These are phyloP conservation scores for Artemisia annua DNA, from an alignment of 129 eudicot species.

Conservation along the genomic window DNA sequence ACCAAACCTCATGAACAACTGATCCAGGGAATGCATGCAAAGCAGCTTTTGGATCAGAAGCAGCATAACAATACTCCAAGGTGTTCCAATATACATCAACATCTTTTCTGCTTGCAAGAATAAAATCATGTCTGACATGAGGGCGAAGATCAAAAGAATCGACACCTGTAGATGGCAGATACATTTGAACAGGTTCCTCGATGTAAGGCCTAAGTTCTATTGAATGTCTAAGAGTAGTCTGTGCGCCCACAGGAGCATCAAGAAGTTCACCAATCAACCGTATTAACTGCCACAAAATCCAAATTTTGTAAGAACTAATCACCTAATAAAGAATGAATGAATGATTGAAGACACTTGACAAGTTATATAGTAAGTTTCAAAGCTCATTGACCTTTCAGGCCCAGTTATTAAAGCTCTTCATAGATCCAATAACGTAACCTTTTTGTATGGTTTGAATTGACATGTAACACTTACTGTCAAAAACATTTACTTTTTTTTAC, in stretches of 20 bases:
- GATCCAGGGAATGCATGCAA: constrained; percentile 92
- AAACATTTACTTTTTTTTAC: neutral
- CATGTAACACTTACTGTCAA: neutral
- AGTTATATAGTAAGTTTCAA: no score
- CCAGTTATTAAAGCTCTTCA: neutral
- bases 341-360: no score
- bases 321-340: no score
- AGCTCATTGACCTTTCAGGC: no score
- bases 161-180: constrained; percentile 40
- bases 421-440: neutral
- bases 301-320: constrained; percentile 21
- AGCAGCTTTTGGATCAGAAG: constrained; percentile 84
- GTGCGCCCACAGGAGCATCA: constrained; percentile 45
- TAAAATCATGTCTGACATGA: constrained; percentile 85
- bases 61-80: constrained; percentile 87
- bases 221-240: constrained; percentile 66
- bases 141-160: constrained; percentile 76
- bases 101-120: constrained; percentile 70
- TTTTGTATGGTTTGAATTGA: neutral
- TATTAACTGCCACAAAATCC: constrained; percentile 60
- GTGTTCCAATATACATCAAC: constrained; percentile 89
- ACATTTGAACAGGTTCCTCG: constrained; percentile 70
- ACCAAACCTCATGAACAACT: constrained; percentile 68
- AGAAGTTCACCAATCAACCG: constrained; percentile 55
- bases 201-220: constrained; percentile 92